Evolutionary conservation across 2,329 filamentous ascomycete species (phyloP).

Genomic region (Falciphora oryzae): DNA sequence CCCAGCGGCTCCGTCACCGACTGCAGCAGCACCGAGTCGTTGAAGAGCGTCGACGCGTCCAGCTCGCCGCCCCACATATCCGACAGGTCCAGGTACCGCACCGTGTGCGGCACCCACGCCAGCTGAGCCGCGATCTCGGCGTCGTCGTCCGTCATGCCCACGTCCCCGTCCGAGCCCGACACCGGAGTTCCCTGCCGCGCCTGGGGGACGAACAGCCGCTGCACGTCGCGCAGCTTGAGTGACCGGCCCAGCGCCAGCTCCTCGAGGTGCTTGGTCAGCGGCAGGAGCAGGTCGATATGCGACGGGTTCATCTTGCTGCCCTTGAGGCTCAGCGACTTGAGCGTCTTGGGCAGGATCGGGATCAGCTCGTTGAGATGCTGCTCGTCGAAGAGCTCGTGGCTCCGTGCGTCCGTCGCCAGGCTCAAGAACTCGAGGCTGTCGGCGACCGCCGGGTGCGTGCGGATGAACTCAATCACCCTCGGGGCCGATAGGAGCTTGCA

Average conservation of each 20-base stretch:
- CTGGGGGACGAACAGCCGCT: constrained; percentile 51
- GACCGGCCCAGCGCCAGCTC: constrained; percentile 69
- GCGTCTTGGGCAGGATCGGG: constrained; percentile 56
- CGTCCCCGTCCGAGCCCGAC: not conserved
- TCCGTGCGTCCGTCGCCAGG: constrained; percentile 64
- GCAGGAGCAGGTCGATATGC: constrained; percentile 59
- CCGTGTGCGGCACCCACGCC: constrained; percentile 48
- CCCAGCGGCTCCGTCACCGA: constrained; percentile 60
- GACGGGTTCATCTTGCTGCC: constrained; percentile 63
- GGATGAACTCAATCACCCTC: constrained; percentile 64
- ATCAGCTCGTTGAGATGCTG: constrained; percentile 61
- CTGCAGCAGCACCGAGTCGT: constrained; percentile 50
- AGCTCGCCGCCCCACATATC: constrained; percentile 61
- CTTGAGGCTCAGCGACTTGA: constrained; percentile 70
- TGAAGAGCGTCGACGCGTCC: constrained; percentile 47
- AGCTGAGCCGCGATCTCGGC: constrained; percentile 25
- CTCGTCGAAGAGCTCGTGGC: constrained; percentile 63
- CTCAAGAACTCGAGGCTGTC: constrained; percentile 64
- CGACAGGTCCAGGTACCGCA: constrained; percentile 73
- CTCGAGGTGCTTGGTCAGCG: constrained; percentile 66
- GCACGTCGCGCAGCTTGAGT: constrained; percentile 59
- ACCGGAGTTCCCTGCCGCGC: not conserved
- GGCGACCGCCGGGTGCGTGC: constrained; percentile 62
- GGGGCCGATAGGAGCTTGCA: constrained; percentile 64
- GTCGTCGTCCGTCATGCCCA: constrained; percentile 28